phyloP scores from a whole-genome alignment of 768 basidiomycete genomes.

The Lactifluus piperatus region DNA sequence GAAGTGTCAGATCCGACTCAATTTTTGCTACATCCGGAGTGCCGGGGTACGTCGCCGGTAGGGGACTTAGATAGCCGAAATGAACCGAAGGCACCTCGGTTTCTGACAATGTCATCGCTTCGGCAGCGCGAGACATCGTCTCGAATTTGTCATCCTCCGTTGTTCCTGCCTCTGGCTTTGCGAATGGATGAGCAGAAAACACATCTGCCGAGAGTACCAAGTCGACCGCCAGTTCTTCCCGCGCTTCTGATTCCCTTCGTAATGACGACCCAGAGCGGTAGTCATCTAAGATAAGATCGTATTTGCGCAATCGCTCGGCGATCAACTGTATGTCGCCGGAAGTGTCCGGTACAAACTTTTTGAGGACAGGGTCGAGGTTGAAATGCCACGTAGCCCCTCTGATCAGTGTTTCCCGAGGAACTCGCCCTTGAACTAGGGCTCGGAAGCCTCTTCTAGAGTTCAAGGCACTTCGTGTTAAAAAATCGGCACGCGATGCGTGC shows the following conservation, averaged over 20 bases:
- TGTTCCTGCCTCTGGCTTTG: slow-evolving; percentile 17
- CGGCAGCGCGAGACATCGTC: slow-evolving; percentile 46
- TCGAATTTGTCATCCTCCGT: slow-evolving; percentile 35
- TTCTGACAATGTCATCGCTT: slow-evolving; percentile 40
- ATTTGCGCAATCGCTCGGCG: slow-evolving; percentile 33
- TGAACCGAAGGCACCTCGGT: slow-evolving; percentile 44
- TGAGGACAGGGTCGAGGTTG: slow-evolving; percentile 40
- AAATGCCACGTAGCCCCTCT: slow-evolving; percentile 45
- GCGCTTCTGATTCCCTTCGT: slow-evolving; percentile 43
- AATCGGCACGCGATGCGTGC: slow-evolving; percentile 41
- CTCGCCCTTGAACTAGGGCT: slow-evolving; percentile 40
- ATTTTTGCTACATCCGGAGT: background rate
- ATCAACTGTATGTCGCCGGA: slow-evolving; percentile 29
- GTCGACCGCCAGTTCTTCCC: slow-evolving; percentile 56
- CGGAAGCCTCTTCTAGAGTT: slow-evolving; percentile 45
- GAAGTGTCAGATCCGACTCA: slow-evolving; percentile 12
- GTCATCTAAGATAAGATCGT: slow-evolving; percentile 34
- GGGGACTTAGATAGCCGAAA: slow-evolving; percentile 56
- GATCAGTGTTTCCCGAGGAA: slow-evolving; percentile 33
- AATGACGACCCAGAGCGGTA: slow-evolving; percentile 34
- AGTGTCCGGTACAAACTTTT: slow-evolving; percentile 33
- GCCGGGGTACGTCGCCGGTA: slow-evolving; percentile 28
- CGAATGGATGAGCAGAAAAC: slow-evolving; percentile 40
- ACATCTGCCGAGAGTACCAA: slow-evolving; percentile 49
- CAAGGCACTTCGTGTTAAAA: slow-evolving; percentile 46